Base-by-base conservation (phyloP, 1,284 basidiomycete species). In the Sanghuangporus sanghuang region DNA sequence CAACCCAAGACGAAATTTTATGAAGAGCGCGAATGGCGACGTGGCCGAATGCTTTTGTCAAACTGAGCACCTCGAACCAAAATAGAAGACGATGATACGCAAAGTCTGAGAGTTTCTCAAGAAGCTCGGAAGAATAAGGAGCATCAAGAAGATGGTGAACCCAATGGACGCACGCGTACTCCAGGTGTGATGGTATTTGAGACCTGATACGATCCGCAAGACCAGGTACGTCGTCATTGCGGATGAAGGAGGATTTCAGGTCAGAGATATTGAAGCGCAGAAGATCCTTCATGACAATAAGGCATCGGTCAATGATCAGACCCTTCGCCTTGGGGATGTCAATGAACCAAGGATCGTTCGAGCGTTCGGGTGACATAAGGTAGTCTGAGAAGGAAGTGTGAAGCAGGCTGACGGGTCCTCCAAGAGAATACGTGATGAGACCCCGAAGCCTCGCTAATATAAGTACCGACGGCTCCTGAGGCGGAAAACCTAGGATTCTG, bases 11-110 rank as follows among this genome's bases (percentile, higher is more conserved):
- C 27, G 44, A 7, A 2, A n/a, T 21, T 57, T 36, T 7, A 2
- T 32, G 12, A 11, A 65, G 44, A 0, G 56, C 44, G 2, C n/a
- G 44, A 16, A n/a, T n/a, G 1, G 62, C 68, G 32, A 18, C 8
- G 21, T n/a, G 14, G 40, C 21, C 18, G 16, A 67, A 42, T n/a
- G 16, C 48, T 21, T 67, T 59, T 14, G 62, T 48, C 6, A 73
- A 46, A 50, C 71, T 72, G 6, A 73, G 61, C 1, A 69, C 36
- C 53, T 59, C 58, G 44, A 59, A 50, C 58, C 58, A 59, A 27
- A 49, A 59, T 27, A 59, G 21, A 7, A 71, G 62, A n/a, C 67
- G 57, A 2, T 53, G 35, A 12, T 67, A 48, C 4, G 72, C n/a
- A 60, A 69, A 72, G 6, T 64, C 32, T 9, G 8, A 23, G 1